A percentile compares a stretch with the other conserved stretches of the same genome.
These are phyloP conservation scores for Plantago rigida DNA, from an alignment of 305 asterid species.

Conservation along the genomic window DNA sequence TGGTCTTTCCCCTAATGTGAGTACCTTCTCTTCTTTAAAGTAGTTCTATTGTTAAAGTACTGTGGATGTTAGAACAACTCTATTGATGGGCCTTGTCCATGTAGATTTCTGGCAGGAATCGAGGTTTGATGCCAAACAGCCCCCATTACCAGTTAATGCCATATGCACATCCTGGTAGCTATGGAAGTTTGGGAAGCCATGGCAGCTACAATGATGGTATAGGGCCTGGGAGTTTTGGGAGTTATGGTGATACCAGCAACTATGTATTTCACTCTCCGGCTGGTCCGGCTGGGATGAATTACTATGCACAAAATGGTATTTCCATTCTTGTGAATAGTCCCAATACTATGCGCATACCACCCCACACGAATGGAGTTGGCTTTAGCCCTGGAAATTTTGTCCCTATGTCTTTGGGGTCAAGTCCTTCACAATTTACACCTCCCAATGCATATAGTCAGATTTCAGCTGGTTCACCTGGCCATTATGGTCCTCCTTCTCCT, in stretches of 20 bases:
- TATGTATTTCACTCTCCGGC: constrained; percentile 82
- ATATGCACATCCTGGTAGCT: constrained; percentile 77
- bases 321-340: constrained; percentile 80
- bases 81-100: constrained; percentile 26
- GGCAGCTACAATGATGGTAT: constrained; percentile 84
- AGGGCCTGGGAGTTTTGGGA: constrained; percentile 85
- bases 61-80: constrained; percentile 19
- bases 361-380: constrained; percentile 72
- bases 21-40: constrained; percentile 29
- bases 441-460: constrained; percentile 68
- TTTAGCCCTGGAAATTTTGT: constrained; percentile 82
- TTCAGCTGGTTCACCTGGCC: constrained; percentile 82
- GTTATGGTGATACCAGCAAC: constrained; percentile 80
- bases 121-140: constrained; percentile 58
- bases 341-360: constrained; percentile 76
- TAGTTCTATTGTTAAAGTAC: constrained; percentile 9
- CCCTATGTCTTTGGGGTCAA: constrained; percentile 94
- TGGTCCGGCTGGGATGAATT: constrained; percentile 79
- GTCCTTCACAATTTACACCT: constrained; percentile 97
- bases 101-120: constrained; percentile 72
- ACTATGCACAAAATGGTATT: constrained; percentile 57
- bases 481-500: constrained; percentile 91
- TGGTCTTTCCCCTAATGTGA: constrained; percentile 98
- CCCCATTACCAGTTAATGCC: constrained; percentile 71
- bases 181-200: constrained; percentile 95